Percentiles rank a stretch among this genome's conserved stretches.
Evolutionary conservation across 768 basidiomycete species (phyloP).

Genomic region (Russula virescens): DNA sequence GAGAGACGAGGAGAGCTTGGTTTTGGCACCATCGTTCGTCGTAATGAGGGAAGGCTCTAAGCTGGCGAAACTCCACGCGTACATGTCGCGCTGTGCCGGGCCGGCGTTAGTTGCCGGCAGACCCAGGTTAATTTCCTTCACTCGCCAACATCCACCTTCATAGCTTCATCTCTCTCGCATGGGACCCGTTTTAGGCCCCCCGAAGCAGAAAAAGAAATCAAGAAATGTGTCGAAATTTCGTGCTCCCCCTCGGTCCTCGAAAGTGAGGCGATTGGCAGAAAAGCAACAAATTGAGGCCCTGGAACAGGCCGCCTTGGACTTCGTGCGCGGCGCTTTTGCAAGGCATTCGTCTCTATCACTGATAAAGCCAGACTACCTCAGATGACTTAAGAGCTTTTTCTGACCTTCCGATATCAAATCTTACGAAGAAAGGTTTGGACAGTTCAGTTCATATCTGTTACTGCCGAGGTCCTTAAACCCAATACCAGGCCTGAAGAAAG

Average conservation of each 20-base stretch:
- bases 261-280: slow-evolving; percentile 18
- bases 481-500: slow-evolving; percentile 70
- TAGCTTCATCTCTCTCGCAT: slow-evolving; percentile 1
- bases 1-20: slow-evolving; percentile 4
- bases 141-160: no score
- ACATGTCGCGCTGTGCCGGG: background rate
- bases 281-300: slow-evolving; percentile 22
- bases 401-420: slow-evolving; percentile 21
- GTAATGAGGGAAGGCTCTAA: no score
- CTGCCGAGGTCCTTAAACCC: background rate
- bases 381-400: slow-evolving; percentile 18
- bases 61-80: background rate
- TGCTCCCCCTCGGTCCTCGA: slow-evolving; percentile 10
- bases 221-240: slow-evolving; percentile 10
- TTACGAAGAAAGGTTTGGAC: slow-evolving; percentile 23
- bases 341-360: background rate
- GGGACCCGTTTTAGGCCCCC: slow-evolving; percentile 15
- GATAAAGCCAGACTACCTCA: slow-evolving; percentile 14
- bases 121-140: background rate
- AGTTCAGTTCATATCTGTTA: background rate
- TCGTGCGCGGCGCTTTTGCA: slow-evolving; percentile 13
- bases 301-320: slow-evolving; percentile 17
- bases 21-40: background rate
- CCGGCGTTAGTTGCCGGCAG: background rate
- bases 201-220: slow-evolving; percentile 4